Conservation (phyloP, 2,329 filamentous ascomycete genomes). For the Tolypocladium ophioglossoides region DNA sequence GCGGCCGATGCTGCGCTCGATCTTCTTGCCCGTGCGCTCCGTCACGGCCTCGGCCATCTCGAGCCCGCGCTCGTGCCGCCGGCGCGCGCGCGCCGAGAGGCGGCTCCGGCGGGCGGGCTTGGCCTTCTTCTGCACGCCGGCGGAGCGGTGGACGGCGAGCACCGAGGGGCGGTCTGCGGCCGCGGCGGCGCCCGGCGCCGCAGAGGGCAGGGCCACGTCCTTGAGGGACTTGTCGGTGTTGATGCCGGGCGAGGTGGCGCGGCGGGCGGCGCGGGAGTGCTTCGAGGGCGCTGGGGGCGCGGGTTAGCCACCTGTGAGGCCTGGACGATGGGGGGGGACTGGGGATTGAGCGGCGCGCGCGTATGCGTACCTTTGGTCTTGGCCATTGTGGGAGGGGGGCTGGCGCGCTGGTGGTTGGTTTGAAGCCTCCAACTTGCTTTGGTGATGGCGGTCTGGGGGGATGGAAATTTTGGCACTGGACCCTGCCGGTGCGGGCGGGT, state of each 20-base stretch:
- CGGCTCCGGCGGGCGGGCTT: conserved; percentile 45
- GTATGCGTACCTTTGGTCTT: conserved; percentile 5
- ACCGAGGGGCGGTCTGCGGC: conserved; percentile 46
- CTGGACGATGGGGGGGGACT: neutral
- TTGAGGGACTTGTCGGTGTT: conserved; percentile 64
- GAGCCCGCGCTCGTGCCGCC: conserved; percentile 44
- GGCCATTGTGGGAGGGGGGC: conserved; percentile 5
- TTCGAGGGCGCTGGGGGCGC: conserved; percentile 44
- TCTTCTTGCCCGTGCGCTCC: conserved; percentile 46
- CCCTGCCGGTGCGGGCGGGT: no score
- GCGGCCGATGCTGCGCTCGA: conserved; percentile 42
- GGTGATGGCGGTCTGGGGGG: neutral
- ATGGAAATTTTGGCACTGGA: no score
- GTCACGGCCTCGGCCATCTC: conserved; percentile 50
- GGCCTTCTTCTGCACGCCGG: conserved; percentile 58
- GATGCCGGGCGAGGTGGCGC: conserved; percentile 60
- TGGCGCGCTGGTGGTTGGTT: neutral
- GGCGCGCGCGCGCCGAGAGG: conserved; percentile 43
- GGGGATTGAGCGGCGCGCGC: neutral
- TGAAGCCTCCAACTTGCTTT: neutral
- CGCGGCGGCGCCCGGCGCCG: conserved; percentile 9
- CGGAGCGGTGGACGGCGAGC: conserved; percentile 54
- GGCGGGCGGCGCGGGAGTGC: conserved; percentile 65
- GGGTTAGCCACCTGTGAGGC: neutral
- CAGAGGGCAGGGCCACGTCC: conserved; percentile 39